phyloP scores from a whole-genome alignment of 257 asterid genomes.

The Primulina huaijiensis region DNA sequence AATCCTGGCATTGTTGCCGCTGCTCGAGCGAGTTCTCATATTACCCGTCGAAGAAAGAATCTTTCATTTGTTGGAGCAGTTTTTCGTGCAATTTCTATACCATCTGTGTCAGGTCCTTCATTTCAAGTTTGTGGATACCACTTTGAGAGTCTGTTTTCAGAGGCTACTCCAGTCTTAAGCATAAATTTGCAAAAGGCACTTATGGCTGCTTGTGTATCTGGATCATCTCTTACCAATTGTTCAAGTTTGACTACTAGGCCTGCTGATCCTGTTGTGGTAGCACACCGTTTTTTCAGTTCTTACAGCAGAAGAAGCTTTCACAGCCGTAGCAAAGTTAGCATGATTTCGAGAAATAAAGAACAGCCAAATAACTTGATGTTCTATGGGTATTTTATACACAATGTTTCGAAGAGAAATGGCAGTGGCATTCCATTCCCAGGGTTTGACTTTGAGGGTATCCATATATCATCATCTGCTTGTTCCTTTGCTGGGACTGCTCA shows the following conservation, averaged over 20 bases:
- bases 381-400: conserved; percentile 61
- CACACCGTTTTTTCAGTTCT: conserved; percentile 38
- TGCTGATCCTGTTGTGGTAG: conserved; percentile 36
- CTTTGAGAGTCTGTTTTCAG: conserved; percentile 44
- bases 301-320: conserved; percentile 39
- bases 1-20: conserved; percentile 61
- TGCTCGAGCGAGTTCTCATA: conserved; percentile 56
- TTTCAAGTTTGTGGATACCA: conserved; percentile 68
- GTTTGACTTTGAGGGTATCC: conserved; percentile 47
- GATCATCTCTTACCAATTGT: conserved; percentile 36
- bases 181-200: conserved; percentile 31
- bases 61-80: conserved; percentile 58
- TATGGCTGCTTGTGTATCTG: conserved; percentile 59
- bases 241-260: conserved; percentile 37
- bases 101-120: conserved; percentile 78
- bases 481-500: conserved; percentile 61
- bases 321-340: conserved; percentile 50
- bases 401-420: conserved; percentile 54
- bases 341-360: conserved; percentile 58
- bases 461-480: conserved; percentile 48
- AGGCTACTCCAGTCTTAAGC: conserved; percentile 35
- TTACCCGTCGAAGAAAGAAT: conserved; percentile 52
- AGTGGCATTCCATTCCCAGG: conserved; percentile 38
- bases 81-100: conserved; percentile 65
- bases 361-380: conserved; percentile 58